Evolutionary conservation across 1,284 basidiomycete species (phyloP), one percentile per base, ranked within the genome.

Genomic region (Cryptococcus maquisensis): DNA sequence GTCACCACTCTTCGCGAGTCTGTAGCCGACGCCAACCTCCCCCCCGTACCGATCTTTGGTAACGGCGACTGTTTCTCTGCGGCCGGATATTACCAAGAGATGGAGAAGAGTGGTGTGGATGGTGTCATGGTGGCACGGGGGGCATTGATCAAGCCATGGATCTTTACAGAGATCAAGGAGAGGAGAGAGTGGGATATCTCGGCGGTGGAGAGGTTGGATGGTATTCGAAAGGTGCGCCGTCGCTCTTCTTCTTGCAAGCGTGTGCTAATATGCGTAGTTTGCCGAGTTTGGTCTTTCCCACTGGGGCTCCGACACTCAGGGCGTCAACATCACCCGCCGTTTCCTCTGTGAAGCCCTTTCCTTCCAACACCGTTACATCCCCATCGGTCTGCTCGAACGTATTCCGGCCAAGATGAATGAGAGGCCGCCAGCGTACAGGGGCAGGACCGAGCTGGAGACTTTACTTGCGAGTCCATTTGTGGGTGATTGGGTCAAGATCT

Each of bases 111-210:
- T 20, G 86, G 87, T 12, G 92, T 96, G 0, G 94, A 98, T 69
- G 94, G 94, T 5, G 81, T 96, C 49, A 98, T 98, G 95, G 82
- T 98, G 40, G 95, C 86, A 1, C 81, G 95, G 24, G 95, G 95
- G 0, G 95, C 93, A 0, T 80, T 98, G 54, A 97, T 98, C 77
- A 98, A 98, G 66, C 81, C 91, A 1, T 94, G 91, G 91, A 86
- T 94, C 55, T 97, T 97, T 54, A 97, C 93, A 1, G 95, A 98
- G 76, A 86, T 98, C 71, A 88, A 93, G 69, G 94, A 98, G 70
- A 81, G 80, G 32, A 76, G 89, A 47, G 91, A 95, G 67, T 97
- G 94, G 94, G 94, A 98, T 68, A 98, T 98, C 68, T 88, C 84
- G 59, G 84, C 90, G 12, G 80, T 86, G 1, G 95, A 98, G 77